phyloP scores from a whole-genome alignment of 805 yeast genomes.

The Saccharomyces mikatae region DNA sequence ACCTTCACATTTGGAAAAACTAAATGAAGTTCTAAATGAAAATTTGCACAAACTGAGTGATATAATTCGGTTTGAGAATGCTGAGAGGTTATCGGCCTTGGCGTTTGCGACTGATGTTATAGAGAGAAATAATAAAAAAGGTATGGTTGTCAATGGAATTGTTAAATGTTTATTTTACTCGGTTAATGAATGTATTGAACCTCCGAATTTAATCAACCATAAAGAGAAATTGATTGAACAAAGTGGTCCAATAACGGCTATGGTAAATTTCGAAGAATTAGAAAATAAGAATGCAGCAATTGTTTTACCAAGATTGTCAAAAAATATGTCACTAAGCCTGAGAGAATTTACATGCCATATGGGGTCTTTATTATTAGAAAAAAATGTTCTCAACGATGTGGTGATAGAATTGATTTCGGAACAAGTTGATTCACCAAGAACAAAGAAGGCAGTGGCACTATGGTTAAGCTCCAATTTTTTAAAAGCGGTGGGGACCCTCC shows the following conservation, averaged over 20 bases:
- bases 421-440: conserved; percentile 10
- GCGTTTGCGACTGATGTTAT: conserved; percentile 8
- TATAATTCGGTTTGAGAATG: conserved; percentile 12
- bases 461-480: conserved; percentile 36
- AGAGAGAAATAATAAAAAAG: conserved; percentile 2
- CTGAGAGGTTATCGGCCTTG: conserved; percentile 5
- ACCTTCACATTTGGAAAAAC: neutral
- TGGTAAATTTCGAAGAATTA: neutral
- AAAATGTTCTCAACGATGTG: conserved; percentile 2
- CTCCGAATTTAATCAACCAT: neutral
- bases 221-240: conserved; percentile 13
- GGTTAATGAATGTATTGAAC: conserved; percentile 2
- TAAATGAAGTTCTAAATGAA: conserved; percentile 5
- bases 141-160: conserved; percentile 3
- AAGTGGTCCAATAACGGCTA: conserved; percentile 3
- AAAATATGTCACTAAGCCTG: conserved; percentile 15
- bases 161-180: conserved; percentile 7
- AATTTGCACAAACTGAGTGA: conserved; percentile 4
- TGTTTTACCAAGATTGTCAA: conserved; percentile 17
- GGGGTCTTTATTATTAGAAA: conserved; percentile 10
- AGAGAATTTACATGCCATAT: conserved; percentile 13
- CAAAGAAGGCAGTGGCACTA: conserved; percentile 14
- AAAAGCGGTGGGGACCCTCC: conserved; percentile 14
- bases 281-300: conserved; percentile 5
- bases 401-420: conserved; percentile 18